phyloP scores from a whole-genome alignment of 2,329 filamentous ascomycete genomes.

The Coniochaeta sp. region DNA sequence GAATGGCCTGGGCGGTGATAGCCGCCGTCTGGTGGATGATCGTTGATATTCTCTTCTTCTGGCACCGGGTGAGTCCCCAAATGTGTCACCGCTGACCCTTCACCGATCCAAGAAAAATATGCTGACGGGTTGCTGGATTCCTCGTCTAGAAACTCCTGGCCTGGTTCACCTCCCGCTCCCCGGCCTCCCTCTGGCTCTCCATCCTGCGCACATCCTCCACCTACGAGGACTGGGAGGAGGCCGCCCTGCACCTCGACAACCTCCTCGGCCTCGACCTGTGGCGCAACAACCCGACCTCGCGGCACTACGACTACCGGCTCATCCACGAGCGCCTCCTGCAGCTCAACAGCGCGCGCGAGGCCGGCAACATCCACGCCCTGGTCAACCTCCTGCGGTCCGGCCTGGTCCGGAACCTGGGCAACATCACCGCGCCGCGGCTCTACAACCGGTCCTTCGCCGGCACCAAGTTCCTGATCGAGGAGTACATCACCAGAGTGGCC shows the following conservation, averaged over 20 bases:
- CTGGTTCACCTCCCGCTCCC: slow-evolving; percentile 61
- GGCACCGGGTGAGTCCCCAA: slow-evolving; percentile 45
- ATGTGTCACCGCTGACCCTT: slow-evolving; percentile 8
- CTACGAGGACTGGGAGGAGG: slow-evolving; percentile 81
- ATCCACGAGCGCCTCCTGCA: slow-evolving; percentile 70
- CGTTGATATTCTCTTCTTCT: slow-evolving; percentile 54
- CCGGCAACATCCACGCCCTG: slow-evolving; percentile 55
- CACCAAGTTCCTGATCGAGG: slow-evolving; percentile 84
- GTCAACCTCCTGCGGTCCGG: slow-evolving; percentile 76
- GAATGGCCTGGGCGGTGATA: slow-evolving; percentile 19
- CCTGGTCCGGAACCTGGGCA: slow-evolving; percentile 78
- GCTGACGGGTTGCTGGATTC: too few relatives aligned
- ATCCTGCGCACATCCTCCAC: slow-evolving; percentile 57
- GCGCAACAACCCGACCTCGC: slow-evolving; percentile 74
- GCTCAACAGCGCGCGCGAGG: slow-evolving; percentile 53
- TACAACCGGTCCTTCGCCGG: slow-evolving; percentile 83
- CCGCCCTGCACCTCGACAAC: slow-evolving; percentile 77
- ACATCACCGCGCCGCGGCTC: slow-evolving; percentile 73
- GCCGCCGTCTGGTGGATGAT: slow-evolving; percentile 49
- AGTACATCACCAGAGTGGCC: slow-evolving; percentile 82
- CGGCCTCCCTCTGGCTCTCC: slow-evolving; percentile 58
- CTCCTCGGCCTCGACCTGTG: slow-evolving; percentile 74
- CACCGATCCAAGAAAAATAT: too few relatives aligned
- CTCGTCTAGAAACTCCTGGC: slow-evolving; percentile 54
- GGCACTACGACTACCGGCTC: slow-evolving; percentile 79